Conservation (phyloP, 2,329 filamentous ascomycete genomes). For the Myriosclerotinia scirpicola region DNA sequence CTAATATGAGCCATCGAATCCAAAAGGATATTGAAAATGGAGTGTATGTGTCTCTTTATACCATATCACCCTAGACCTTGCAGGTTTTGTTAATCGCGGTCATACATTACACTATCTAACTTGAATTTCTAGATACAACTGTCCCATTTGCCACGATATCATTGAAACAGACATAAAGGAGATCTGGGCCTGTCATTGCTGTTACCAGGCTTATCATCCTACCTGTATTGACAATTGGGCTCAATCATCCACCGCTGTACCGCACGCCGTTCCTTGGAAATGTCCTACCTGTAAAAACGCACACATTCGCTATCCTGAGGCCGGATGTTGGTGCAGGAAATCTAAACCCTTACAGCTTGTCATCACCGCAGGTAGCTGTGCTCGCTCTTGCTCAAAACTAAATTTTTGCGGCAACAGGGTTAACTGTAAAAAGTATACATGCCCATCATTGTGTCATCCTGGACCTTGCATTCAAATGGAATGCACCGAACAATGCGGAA, state of each 20-base stretch:
- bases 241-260: too few species aligned
- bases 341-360: fast-evolving
- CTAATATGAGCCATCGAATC: not conserved
- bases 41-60: not conserved
- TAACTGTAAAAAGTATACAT: not conserved
- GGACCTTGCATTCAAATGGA: not conserved
- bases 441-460: constrained; percentile 14
- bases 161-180: not conserved
- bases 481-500: not conserved
- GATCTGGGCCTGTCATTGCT: not conserved
- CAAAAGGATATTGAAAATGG: constrained; percentile 8
- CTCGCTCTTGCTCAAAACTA: not conserved
- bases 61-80: not conserved
- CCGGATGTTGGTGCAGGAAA: constrained; percentile 11
- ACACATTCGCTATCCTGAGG: not conserved
- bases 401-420: not conserved
- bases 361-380: not conserved
- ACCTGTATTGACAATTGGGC: not conserved
- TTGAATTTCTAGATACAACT: constrained; percentile 6
- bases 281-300: not conserved
- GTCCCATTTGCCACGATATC: not conserved
- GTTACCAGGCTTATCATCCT: constrained; percentile 1
- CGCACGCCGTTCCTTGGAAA: not conserved
- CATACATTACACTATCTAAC: not conserved
- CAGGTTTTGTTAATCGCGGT: too few species aligned